phyloP scores from a whole-genome alignment of 441 rosid genomes.

The Bruguiera hainesii region DNA sequence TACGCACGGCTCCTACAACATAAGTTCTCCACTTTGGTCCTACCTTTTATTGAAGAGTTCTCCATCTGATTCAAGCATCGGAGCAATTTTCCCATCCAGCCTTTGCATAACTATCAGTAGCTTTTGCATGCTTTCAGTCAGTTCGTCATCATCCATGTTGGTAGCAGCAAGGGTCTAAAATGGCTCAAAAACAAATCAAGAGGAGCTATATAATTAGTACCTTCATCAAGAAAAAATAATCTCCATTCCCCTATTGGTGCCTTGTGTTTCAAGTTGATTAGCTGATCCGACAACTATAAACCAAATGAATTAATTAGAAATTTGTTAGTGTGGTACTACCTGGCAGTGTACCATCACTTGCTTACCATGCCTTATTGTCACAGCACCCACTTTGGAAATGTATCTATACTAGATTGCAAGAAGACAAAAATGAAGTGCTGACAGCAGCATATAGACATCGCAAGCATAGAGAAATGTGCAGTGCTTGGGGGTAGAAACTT shows the following conservation, averaged over 20 bases:
- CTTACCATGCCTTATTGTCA: background rate
- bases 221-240: background rate
- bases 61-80: conserved; percentile 85
- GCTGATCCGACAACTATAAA: conserved; percentile 4
- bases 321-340: background rate
- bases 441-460: background rate
- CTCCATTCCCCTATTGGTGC: background rate
- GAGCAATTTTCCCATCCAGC: conserved; percentile 81
- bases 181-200: conserved; percentile 13
- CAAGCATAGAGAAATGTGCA: background rate
- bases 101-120: conserved; percentile 94
- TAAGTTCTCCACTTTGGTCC: background rate
- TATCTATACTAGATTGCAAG: background rate
- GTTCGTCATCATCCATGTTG: conserved; percentile 77
- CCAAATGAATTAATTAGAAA: background rate
- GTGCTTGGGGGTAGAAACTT: conserved; percentile 11
- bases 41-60: conserved; percentile 88
- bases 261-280: background rate
- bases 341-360: background rate
- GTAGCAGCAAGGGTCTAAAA: conserved; percentile 91
- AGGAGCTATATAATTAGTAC: background rate
- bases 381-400: background rate
- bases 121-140: conserved; percentile 90
- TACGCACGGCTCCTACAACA: background rate
- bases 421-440: background rate